These are phyloP conservation scores for Carex arenaria DNA, from an alignment of 202 grass and related monocot species.

Conservation along the genomic window DNA sequence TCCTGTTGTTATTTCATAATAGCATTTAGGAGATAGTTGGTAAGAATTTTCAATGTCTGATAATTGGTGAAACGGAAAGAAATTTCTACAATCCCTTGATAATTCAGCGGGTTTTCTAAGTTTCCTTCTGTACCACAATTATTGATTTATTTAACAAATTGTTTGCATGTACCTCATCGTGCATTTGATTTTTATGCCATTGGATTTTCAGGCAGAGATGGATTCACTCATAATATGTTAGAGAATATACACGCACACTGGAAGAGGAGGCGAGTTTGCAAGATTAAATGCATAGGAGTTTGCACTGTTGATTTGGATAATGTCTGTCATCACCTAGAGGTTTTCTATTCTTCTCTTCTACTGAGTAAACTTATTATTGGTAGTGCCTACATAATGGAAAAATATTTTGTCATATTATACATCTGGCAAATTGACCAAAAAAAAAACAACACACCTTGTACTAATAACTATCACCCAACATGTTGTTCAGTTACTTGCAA, in stretches of 20 bases:
- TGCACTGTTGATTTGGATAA: conserved; percentile 96
- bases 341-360: conserved; percentile 9
- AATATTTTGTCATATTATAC: neutral
- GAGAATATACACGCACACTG: conserved; percentile 91
- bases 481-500: neutral
- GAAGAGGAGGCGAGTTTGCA: conserved; percentile 97
- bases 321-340: conserved; percentile 84
- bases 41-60: neutral
- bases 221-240: conserved; percentile 93
- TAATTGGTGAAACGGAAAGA: neutral
- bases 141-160: neutral
- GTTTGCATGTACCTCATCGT: neutral
- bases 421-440: neutral
- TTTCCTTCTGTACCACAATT: conserved; percentile 4
- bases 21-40: neutral
- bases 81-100: neutral
- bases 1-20: neutral
- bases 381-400: neutral
- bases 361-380: neutral
- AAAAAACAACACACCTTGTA: neutral
- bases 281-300: conserved; percentile 94
- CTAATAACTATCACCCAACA: neutral
- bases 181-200: neutral
- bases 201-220: conserved; percentile 68
- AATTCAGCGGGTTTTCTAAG: neutral